phyloP scores from a whole-genome alignment of 2,329 filamentous ascomycete species.

The Chrysosphaeria jannelii region DNA sequence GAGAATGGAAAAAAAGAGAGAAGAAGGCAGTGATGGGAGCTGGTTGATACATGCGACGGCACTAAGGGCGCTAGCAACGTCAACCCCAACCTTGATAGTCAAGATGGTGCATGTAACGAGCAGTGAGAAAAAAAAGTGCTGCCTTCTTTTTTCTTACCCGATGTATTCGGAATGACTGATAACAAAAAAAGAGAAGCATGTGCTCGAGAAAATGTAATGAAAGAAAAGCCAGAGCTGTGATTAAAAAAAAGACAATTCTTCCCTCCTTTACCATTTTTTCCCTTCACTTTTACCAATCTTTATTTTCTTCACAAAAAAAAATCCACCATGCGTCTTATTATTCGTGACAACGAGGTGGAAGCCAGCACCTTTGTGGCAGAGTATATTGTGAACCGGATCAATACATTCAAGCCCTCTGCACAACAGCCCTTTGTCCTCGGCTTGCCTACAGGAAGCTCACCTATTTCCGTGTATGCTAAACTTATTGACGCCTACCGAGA shows the following conservation, averaged over 20 bases:
- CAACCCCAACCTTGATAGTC: too few species aligned
- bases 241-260: not conserved
- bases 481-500: slow-evolving; percentile 31
- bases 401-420: slow-evolving; percentile 30
- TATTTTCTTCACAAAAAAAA: not conserved
- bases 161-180: too few species aligned
- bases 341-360: slow-evolving; percentile 28
- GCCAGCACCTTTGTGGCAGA: slow-evolving; percentile 40
- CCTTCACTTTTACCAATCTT: slow-evolving; percentile 1
- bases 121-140: too few species aligned
- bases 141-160: too few species aligned
- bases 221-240: not conserved
- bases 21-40: not conserved
- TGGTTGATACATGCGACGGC: not conserved
- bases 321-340: slow-evolving; percentile 35
- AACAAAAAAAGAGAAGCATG: not conserved
- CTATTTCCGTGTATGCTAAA: slow-evolving; percentile 35
- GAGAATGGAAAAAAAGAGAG: not conserved
- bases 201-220: not conserved
- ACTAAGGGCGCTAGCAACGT: too few species aligned
- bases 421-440: slow-evolving; percentile 40
- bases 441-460: slow-evolving; percentile 42
- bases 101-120: too few species aligned
- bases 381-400: slow-evolving; percentile 46
- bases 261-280: not conserved